Evolutionary conservation across 768 basidiomycete species (phyloP).

Genomic region (Pisolithus orientalis): DNA sequence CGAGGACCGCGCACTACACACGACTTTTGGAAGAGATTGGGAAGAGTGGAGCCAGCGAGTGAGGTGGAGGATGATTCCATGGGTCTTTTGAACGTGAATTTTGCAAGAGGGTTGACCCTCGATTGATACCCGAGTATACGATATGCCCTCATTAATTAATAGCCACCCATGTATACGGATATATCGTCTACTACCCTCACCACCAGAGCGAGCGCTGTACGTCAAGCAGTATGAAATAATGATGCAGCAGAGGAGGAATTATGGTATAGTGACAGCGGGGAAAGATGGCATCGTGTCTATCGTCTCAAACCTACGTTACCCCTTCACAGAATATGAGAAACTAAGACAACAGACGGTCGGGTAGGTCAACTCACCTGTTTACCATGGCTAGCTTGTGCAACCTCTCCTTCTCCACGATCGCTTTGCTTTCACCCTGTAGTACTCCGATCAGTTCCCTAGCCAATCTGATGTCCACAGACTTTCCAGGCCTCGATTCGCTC

Average conservation of each 20-base stretch:
- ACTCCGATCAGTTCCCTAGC: slow-evolving; percentile 75
- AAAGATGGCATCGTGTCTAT: not conserved
- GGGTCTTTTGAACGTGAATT: slow-evolving; percentile 4
- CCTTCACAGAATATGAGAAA: slow-evolving; percentile 9
- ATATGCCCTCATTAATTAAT: not conserved
- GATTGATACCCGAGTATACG: not conserved
- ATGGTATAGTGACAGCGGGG: not conserved
- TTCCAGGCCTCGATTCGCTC: slow-evolving; percentile 49
- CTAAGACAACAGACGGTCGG: not conserved
- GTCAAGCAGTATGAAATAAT: no score
- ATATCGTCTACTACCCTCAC: no score
- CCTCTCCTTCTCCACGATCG: slow-evolving; percentile 54
- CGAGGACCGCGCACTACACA: slow-evolving; percentile 1
- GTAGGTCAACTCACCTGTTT: slow-evolving; percentile 52
- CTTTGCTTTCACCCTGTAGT: slow-evolving; percentile 54
- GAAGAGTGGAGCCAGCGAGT: slow-evolving; percentile 7
- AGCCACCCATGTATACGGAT: not conserved
- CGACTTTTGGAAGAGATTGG: slow-evolving; percentile 10
- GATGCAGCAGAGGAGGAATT: not conserved
- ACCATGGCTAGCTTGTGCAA: slow-evolving; percentile 67
- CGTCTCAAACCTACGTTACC: slow-evolving; percentile 14
- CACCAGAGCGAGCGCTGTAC: no score
- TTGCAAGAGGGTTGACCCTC: not conserved
- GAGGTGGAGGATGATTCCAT: slow-evolving; percentile 8
- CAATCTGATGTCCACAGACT: slow-evolving; percentile 59